Evolutionary conservation across 2,329 filamentous ascomycete genomes (phyloP).

Genomic region (Aspergillus costaricaensis): DNA sequence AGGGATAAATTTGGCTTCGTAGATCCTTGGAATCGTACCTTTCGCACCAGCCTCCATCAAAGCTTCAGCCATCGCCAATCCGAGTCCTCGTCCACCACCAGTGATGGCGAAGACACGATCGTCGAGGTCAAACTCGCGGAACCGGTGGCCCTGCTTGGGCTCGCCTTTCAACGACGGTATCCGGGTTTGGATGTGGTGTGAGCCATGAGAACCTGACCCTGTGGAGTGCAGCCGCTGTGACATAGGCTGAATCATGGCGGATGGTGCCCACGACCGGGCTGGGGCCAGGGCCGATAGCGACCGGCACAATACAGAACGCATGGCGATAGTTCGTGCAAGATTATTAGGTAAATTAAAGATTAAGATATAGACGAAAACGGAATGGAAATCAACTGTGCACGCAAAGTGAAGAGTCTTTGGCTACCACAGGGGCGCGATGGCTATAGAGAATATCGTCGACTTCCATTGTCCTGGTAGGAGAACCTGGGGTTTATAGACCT

Average conservation of each 20-base stretch:
- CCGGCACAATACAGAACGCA: slow-evolving; percentile 21
- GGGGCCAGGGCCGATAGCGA: slow-evolving; percentile 13
- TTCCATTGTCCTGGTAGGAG: slow-evolving; percentile 7
- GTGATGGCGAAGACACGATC: slow-evolving; percentile 47
- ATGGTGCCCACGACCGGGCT: slow-evolving; percentile 17
- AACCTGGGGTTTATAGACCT: slow-evolving; percentile 26
- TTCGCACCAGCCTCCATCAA: slow-evolving; percentile 52
- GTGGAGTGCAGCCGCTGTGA: slow-evolving; percentile 24
- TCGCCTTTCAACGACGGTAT: slow-evolving; percentile 26
- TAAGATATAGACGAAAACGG: not conserved
- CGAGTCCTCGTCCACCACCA: slow-evolving; percentile 48
- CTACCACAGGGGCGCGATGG: slow-evolving; percentile 1
- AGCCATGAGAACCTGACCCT: slow-evolving; percentile 19
- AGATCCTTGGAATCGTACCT: slow-evolving; percentile 29
- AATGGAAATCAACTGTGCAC: not conserved
- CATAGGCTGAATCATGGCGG: slow-evolving; percentile 9
- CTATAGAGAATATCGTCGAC: not conserved
- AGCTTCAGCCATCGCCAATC: slow-evolving; percentile 49
- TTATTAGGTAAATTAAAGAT: slow-evolving; percentile 9
- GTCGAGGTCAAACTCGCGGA: slow-evolving; percentile 47
- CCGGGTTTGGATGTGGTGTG: slow-evolving; percentile 37
- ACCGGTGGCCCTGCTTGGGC: slow-evolving; percentile 33
- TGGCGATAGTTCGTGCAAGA: slow-evolving; percentile 11
- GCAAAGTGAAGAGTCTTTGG: not conserved
- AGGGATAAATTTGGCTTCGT: not conserved